phyloP scores from a whole-genome alignment of 1,139 yeast species.

The Pichia sp. region DNA sequence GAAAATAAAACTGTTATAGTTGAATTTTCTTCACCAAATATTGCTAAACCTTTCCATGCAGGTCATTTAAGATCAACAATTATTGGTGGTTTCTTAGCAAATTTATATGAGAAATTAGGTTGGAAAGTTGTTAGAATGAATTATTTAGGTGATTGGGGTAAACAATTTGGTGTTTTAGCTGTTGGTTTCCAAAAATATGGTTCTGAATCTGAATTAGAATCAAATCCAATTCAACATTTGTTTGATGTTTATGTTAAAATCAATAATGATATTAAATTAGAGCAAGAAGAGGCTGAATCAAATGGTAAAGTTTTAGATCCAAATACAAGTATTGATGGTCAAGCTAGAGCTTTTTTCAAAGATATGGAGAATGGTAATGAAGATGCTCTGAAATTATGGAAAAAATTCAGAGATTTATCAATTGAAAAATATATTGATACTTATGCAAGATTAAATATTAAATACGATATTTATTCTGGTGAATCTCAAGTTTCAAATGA shows the following conservation, averaged over 20 bases:
- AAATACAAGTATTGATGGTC: slow-evolving; percentile 55
- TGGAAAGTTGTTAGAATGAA: slow-evolving; percentile 87
- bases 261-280: slow-evolving; percentile 70
- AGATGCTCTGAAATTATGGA: slow-evolving; percentile 74
- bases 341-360: slow-evolving; percentile 83
- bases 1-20: slow-evolving; percentile 64
- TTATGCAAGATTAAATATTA: slow-evolving; percentile 85
- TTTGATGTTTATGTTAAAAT: slow-evolving; percentile 89
- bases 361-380: slow-evolving; percentile 92
- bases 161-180: slow-evolving; percentile 94
- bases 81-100: slow-evolving; percentile 93
- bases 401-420: slow-evolving; percentile 80
- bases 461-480: slow-evolving; percentile 85
- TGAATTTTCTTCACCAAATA: slow-evolving; percentile 96
- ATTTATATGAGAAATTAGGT: slow-evolving; percentile 83
- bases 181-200: slow-evolving; percentile 89
- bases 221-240: slow-evolving; percentile 89
- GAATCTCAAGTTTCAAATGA: slow-evolving; percentile 88
- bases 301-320: slow-evolving; percentile 51
- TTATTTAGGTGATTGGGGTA: slow-evolving; percentile 99
- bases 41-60: slow-evolving; percentile 99
- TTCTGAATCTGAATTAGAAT: slow-evolving; percentile 56
- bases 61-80: slow-evolving; percentile 97
- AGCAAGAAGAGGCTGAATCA: slow-evolving; percentile 32
- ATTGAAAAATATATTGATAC: slow-evolving; percentile 81